A percentile compares a stretch with the other conserved stretches of the same genome.
phyloP scores from a whole-genome alignment of 2,329 filamentous ascomycete species.

The Fusarium sp. region DNA sequence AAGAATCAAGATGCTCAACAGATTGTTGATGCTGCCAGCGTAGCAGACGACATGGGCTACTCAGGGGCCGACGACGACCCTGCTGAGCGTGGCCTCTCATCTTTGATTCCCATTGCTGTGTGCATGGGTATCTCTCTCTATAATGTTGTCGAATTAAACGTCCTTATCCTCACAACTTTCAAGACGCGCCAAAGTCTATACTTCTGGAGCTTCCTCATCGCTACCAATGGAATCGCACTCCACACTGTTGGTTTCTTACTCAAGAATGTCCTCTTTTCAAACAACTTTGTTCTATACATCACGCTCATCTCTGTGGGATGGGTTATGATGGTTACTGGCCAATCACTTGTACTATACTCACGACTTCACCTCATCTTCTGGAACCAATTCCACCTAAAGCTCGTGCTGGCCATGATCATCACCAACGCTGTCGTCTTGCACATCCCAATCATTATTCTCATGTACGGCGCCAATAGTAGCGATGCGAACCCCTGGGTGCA shows the following conservation, averaged over 20 bases:
- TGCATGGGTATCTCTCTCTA: conserved; percentile 44
- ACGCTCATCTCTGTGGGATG: conserved; percentile 48
- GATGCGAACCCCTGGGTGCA: conserved; percentile 32
- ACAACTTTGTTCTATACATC: conserved; percentile 33
- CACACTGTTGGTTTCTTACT: conserved; percentile 59
- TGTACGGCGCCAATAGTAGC: conserved; percentile 61
- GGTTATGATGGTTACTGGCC: conserved; percentile 67
- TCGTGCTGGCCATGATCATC: conserved; percentile 68
- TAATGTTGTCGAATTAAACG: conserved; percentile 51
- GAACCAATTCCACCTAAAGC: conserved; percentile 58
- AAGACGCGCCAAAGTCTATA: conserved; percentile 49
- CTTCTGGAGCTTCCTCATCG: conserved; percentile 52
- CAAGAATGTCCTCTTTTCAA: conserved; percentile 46
- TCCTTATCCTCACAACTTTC: conserved; percentile 50
- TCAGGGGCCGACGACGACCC: conserved; percentile 21
- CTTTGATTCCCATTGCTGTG: conserved; percentile 11
- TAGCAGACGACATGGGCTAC: conserved; percentile 15
- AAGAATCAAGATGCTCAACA: conserved; percentile 9
- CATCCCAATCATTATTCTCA: conserved; percentile 64
- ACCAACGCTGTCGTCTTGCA: conserved; percentile 60
- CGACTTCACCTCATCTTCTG: conserved; percentile 68
- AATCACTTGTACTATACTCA: conserved; percentile 71
- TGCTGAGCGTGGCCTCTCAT: background rate
- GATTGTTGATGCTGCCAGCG: too few species aligned
- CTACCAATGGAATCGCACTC: conserved; percentile 49